phyloP scores from a whole-genome alignment of 2,329 filamentous ascomycete genomes.

The Penicillium sp. region DNA sequence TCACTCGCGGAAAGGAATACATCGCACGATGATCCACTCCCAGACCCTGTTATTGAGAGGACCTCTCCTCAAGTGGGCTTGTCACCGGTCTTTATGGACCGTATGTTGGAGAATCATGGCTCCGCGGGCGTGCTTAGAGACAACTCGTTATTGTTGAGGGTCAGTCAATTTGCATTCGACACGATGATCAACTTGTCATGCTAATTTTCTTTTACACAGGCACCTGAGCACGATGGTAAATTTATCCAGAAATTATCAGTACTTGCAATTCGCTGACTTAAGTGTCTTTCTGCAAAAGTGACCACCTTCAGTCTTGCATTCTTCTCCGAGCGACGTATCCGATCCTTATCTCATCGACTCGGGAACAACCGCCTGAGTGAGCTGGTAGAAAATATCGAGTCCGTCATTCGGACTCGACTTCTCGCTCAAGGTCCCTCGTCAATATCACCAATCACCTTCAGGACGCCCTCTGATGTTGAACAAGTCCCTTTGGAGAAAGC shows the following conservation, averaged over 20 bases:
- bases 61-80: background rate
- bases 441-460: slow-evolving; percentile 12
- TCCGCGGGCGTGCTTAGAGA: background rate
- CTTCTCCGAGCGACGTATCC: slow-evolving; percentile 32
- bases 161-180: background rate
- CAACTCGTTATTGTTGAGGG: background rate
- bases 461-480: slow-evolving; percentile 8
- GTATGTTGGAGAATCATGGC: background rate
- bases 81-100: background rate
- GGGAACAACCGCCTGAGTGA: slow-evolving; percentile 21
- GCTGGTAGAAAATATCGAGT: slow-evolving; percentile 18
- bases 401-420: slow-evolving; percentile 14
- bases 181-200: no score
- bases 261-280: background rate
- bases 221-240: no score
- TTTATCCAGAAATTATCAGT: no score
- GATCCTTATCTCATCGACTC: slow-evolving; percentile 22
- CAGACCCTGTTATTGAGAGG: background rate
- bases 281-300: slow-evolving; percentile 18
- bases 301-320: slow-evolving; percentile 31
- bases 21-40: no score
- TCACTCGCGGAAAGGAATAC: no score
- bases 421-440: slow-evolving; percentile 3
- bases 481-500: slow-evolving; percentile 8
- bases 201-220: no score